These are phyloP conservation scores for Malassezia obtusa DNA, from an alignment of 1,284 basidiomycete genomes.

Conservation along the genomic window DNA sequence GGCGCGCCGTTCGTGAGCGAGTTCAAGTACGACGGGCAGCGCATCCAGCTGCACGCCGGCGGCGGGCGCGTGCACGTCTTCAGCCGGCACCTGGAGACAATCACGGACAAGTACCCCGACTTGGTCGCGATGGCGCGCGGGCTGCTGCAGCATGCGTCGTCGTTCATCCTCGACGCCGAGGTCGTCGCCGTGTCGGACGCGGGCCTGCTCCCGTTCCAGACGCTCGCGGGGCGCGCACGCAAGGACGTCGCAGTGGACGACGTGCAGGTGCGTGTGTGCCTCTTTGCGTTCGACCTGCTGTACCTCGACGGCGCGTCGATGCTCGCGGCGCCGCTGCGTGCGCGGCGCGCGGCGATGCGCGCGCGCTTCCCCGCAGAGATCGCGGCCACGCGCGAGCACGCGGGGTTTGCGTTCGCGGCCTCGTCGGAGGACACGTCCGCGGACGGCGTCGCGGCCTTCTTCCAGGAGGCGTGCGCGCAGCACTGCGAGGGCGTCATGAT, in stretches of 20 bases:
- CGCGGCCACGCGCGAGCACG: conserved; percentile 51
- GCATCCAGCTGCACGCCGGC: conserved; percentile 70
- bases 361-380: conserved; percentile 49
- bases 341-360: conserved; percentile 61
- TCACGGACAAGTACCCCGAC: conserved; percentile 84
- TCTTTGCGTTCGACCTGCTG: conserved; percentile 43
- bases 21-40: conserved; percentile 75
- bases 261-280: conserved; percentile 42
- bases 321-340: conserved; percentile 62
- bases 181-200: conserved; percentile 50
- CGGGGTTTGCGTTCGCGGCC: conserved; percentile 67
- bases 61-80: conserved; percentile 59
- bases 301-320: conserved; percentile 56
- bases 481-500: conserved; percentile 72
- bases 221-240: conserved; percentile 28
- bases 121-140: conserved; percentile 54
- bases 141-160: conserved; percentile 46
- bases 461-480: conserved; percentile 66
- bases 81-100: conserved; percentile 79
- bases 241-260: conserved; percentile 40
- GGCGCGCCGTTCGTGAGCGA: conserved; percentile 52
- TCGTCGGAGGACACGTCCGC: conserved; percentile 63
- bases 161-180: conserved; percentile 75
- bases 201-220: conserved; percentile 44
- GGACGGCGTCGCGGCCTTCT: conserved; percentile 64